These are phyloP conservation scores for Neurospora pannonica DNA, from an alignment of 495 filamentous ascomycete species.

Conservation along the genomic window DNA sequence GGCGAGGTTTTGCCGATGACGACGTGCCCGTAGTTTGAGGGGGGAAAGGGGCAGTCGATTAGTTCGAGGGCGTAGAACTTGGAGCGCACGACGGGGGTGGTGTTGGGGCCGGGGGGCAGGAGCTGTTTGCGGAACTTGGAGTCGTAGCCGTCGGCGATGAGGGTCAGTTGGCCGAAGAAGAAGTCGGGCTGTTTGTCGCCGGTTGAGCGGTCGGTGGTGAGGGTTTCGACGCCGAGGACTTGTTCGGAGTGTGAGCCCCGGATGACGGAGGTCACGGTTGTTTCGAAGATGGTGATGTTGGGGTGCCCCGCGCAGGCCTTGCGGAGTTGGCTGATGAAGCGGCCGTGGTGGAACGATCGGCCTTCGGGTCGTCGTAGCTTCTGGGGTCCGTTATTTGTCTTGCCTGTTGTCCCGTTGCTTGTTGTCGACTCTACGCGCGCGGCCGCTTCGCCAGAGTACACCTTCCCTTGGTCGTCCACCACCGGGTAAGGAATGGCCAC, in stretches of 20 bases:
- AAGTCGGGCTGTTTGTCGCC: constrained; percentile 51
- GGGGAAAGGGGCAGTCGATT: constrained; percentile 71
- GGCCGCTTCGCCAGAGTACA: constrained; percentile 2
- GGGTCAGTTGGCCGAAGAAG: constrained; percentile 80
- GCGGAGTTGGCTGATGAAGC: constrained; percentile 69
- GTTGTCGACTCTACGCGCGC: constrained; percentile 7
- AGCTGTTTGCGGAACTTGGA: constrained; percentile 85
- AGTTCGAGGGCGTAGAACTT: constrained; percentile 92
- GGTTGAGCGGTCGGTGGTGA: constrained; percentile 43
- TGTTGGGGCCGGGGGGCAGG: constrained; percentile 34
- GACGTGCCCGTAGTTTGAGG: constrained; percentile 72
- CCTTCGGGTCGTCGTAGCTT: constrained; percentile 46
- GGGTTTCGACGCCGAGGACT: constrained; percentile 67
- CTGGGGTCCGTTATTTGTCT: constrained; percentile 8
- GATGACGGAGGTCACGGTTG: constrained; percentile 54
- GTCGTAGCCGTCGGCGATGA: constrained; percentile 87
- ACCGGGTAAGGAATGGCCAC: constrained; percentile 70
- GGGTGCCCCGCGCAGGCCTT: constrained; percentile 54
- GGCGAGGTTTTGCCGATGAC: constrained; percentile 70
- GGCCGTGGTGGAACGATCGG: constrained; percentile 71
- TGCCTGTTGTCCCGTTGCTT: not conserved
- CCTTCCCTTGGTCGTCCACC: constrained; percentile 21
- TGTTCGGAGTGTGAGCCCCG: constrained; percentile 47
- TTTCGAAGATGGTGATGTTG: constrained; percentile 68
- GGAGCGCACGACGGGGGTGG: constrained; percentile 57